Evolutionary conservation across 805 yeast genomes (phyloP).

Genomic region (Candida taoyuanica): DNA sequence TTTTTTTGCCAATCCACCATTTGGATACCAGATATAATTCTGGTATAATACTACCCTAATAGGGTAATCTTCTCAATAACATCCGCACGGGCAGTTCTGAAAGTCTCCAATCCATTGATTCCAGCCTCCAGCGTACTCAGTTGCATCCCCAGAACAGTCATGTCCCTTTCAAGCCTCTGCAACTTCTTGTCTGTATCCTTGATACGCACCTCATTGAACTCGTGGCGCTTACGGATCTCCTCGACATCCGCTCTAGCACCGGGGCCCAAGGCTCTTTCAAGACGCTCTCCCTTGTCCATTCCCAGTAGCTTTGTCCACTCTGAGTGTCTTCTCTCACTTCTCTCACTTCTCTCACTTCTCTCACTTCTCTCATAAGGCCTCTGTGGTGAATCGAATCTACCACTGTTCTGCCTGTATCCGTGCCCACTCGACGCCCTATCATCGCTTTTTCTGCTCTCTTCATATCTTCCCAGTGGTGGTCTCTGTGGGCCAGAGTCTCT

Average conservation of each 20-base stretch:
- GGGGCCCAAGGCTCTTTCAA: slow-evolving; percentile 8
- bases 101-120: slow-evolving; percentile 15
- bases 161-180: slow-evolving; percentile 11
- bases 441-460: slow-evolving; percentile 1
- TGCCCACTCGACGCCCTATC: too few relatives aligned
- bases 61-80: slow-evolving; percentile 18
- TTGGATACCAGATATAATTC: slow-evolving; percentile 3
- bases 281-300: slow-evolving; percentile 15
- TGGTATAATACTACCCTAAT: too few relatives aligned
- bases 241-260: slow-evolving; percentile 10
- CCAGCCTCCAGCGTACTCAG: slow-evolving; percentile 14
- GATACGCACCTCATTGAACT: slow-evolving; percentile 12
- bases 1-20: too few relatives aligned
- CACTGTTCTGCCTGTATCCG: too few relatives aligned
- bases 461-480: not conserved
- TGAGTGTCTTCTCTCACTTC: too few relatives aligned
- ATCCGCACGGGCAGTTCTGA: slow-evolving; percentile 11
- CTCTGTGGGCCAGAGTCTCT: not conserved
- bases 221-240: slow-evolving; percentile 12
- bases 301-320: slow-evolving; percentile 17
- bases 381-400: too few relatives aligned
- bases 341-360: slow-evolving; percentile 1
- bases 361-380: not conserved
- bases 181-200: slow-evolving; percentile 9
- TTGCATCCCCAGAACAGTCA: slow-evolving; percentile 12